Evolutionary conservation across 1,284 basidiomycete species (phyloP).

Genomic region (Cryptococcus neoformans): DNA sequence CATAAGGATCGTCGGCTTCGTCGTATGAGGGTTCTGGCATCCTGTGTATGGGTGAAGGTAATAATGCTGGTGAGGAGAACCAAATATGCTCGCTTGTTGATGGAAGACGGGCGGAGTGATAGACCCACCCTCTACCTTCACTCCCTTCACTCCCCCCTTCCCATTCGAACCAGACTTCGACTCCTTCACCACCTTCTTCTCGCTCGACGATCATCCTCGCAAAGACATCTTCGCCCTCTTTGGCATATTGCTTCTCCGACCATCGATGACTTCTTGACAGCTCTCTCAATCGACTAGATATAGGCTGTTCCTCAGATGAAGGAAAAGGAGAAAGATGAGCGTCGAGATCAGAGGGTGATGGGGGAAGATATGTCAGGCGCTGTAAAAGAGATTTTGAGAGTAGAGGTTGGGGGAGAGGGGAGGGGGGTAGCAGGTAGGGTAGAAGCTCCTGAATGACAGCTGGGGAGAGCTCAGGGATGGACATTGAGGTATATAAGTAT

Average conservation of each 20-base stretch:
- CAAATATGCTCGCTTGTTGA: not conserved
- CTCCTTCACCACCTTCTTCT: not conserved
- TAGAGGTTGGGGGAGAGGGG: slow-evolving; percentile 25
- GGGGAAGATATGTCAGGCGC: slow-evolving; percentile 40
- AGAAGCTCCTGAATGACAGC: slow-evolving; percentile 26
- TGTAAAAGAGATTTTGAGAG: slow-evolving; percentile 34
- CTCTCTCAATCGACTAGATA: slow-evolving; percentile 7
- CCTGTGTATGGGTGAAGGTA: not conserved
- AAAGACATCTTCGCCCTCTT: slow-evolving; percentile 20
- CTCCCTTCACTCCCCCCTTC: slow-evolving; percentile 4
- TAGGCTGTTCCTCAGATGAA: slow-evolving; percentile 3
- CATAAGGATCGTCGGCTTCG: not conserved
- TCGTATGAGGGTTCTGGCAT: too few species aligned
- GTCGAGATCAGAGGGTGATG: slow-evolving; percentile 27
- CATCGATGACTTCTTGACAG: slow-evolving; percentile 10
- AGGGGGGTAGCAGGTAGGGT: slow-evolving; percentile 40
- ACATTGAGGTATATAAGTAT: too few species aligned
- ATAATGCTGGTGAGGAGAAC: not conserved
- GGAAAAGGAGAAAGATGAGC: slow-evolving; percentile 39
- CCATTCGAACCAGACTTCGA: slow-evolving; percentile 18
- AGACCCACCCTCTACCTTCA: slow-evolving; percentile 35
- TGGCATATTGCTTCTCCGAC: slow-evolving; percentile 11
- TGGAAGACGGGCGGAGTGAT: slow-evolving; percentile 18
- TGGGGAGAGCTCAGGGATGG: too few species aligned
- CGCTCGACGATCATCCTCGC: slow-evolving; percentile 14